These are phyloP conservation scores for Aspergillus egyptiacus DNA, from an alignment of 495 filamentous ascomycete genomes.

Conservation along the genomic window DNA sequence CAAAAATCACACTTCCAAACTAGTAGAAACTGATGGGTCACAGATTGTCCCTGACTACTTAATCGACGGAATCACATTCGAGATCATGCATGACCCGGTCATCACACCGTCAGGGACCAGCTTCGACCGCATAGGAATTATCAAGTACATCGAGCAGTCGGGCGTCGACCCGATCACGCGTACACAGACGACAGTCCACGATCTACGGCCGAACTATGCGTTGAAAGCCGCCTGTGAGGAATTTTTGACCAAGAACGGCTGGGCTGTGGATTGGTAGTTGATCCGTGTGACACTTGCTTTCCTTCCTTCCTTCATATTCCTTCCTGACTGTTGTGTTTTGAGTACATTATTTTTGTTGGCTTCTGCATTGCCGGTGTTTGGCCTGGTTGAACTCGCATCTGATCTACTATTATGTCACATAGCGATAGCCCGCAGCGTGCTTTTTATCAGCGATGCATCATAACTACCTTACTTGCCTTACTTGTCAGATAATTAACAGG, in stretches of 20 bases:
- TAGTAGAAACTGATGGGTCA: too few relatives aligned
- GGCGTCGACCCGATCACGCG: constrained; percentile 79
- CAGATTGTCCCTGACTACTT: constrained; percentile 78
- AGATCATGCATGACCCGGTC: constrained; percentile 89
- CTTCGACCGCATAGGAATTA: constrained; percentile 83
- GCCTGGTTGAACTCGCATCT: constrained; percentile 15
- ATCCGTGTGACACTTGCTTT: constrained; percentile 8
- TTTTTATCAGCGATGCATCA: too few relatives aligned
- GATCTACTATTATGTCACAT: constrained; percentile 12
- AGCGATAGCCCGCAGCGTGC: too few relatives aligned
- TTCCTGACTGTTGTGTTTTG: neutral
- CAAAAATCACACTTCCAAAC: too few relatives aligned
- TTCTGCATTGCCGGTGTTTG: constrained; percentile 14
- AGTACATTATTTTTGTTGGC: neutral
- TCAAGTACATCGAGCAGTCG: constrained; percentile 74
- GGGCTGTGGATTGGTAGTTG: constrained; percentile 91
- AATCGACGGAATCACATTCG: constrained; percentile 85
- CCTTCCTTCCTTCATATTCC: constrained; percentile 8
- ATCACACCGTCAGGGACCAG: constrained; percentile 81
- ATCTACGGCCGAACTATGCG: constrained; percentile 78
- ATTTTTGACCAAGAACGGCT: constrained; percentile 82
- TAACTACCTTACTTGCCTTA: too few relatives aligned
- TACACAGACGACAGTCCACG: constrained; percentile 59
- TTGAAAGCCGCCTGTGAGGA: constrained; percentile 79
- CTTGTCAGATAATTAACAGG: too few relatives aligned